Evolutionary conservation across 345 rosid genomes (phyloP).

Genomic region (Excoecaria agallocha): DNA sequence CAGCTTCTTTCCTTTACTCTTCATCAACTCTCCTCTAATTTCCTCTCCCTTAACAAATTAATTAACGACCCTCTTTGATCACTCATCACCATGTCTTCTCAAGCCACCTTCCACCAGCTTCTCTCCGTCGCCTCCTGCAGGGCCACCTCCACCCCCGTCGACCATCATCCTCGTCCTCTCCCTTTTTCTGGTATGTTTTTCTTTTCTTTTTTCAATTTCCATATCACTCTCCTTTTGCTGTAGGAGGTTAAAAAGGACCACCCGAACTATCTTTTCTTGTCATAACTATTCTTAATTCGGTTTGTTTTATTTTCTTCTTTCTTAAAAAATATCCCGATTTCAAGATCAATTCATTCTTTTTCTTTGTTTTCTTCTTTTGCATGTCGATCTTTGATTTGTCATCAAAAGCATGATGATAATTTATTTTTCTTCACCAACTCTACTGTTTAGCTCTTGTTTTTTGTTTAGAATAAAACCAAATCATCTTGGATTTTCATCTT

Average conservation of each 20-base stretch:
- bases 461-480: no score
- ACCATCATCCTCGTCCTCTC: not conserved
- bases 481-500: no score
- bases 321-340: not conserved
- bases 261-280: not conserved
- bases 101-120: constrained; percentile 11
- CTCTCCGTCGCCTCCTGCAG: not conserved
- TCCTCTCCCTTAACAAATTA: not conserved
- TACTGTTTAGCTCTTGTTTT: no score
- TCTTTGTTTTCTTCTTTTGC: not conserved
- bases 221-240: not conserved
- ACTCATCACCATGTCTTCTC: constrained; percentile 18
- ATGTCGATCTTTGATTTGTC: no score
- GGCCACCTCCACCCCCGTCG: no score
- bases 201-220: not conserved
- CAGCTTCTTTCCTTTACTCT: no score
- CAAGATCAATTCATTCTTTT: not conserved
- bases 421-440: no score
- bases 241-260: not conserved
- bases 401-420: no score
- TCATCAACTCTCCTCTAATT: not conserved
- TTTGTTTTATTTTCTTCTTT: not conserved
- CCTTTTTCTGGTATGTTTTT: constrained; percentile 13
- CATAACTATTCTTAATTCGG: not conserved
- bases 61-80: not conserved